phyloP scores from a whole-genome alignment of 768 basidiomycete genomes.

The Tremella yokohamensis region DNA sequence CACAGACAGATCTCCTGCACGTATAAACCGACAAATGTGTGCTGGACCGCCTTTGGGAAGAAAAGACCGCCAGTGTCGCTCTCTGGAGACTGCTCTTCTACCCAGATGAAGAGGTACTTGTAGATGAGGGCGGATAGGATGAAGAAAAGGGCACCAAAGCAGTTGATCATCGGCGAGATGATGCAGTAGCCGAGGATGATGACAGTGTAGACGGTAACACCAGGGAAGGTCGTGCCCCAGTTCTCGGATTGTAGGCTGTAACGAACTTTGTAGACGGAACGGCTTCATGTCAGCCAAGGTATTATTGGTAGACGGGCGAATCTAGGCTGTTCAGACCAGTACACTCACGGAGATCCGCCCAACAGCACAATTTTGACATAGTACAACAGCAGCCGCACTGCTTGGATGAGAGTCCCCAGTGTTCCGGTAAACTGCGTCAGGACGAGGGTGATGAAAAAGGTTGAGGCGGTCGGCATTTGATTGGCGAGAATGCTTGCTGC shows the following conservation, averaged over 20 bases:
- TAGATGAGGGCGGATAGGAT: conserved; percentile 76
- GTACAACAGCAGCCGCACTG: conserved; percentile 72
- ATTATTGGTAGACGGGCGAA: neutral
- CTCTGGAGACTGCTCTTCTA: conserved; percentile 62
- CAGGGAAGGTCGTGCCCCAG: conserved; percentile 72
- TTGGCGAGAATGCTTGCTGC: conserved; percentile 69
- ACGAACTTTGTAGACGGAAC: conserved; percentile 74
- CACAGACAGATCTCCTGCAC: conserved; percentile 79
- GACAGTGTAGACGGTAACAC: conserved; percentile 71
- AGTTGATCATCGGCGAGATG: conserved; percentile 91
- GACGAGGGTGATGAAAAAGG: conserved; percentile 58
- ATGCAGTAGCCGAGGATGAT: conserved; percentile 70
- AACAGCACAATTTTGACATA: conserved; percentile 85
- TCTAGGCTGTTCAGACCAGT: neutral
- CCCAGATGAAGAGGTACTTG: conserved; percentile 77
- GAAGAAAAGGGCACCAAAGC: conserved; percentile 77
- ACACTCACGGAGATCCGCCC: conserved; percentile 63
- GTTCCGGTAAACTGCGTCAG: conserved; percentile 60
- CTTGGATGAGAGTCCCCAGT: conserved; percentile 74
- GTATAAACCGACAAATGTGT: conserved; percentile 90
- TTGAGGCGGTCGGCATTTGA: conserved; percentile 62
- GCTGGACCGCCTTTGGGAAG: conserved; percentile 90
- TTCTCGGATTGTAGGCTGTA: conserved; percentile 64
- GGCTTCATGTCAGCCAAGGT: conserved; percentile 56
- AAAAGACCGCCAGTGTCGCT: conserved; percentile 87